Percentiles rank a stretch among this genome's conserved stretches.
Conservation (phyloP, 1,284 basidiomycete genomes). For the Apiotrichum brassicae region DNA sequence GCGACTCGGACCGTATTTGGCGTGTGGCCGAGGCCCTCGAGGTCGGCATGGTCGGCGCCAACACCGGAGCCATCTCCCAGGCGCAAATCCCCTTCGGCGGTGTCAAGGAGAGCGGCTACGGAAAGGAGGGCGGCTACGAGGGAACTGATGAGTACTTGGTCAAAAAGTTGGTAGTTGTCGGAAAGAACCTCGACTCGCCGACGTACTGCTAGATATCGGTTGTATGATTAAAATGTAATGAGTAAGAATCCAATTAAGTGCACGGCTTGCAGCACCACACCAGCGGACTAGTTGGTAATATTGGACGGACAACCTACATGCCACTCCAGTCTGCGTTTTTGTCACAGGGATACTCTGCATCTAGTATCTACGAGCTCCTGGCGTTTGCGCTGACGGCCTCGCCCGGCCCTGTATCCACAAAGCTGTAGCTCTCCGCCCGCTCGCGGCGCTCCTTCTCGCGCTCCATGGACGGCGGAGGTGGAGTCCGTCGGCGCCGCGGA, state of each 20-base stretch:
- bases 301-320: no score
- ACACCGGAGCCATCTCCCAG: constrained; percentile 63
- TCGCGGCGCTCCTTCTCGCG: constrained; percentile 1
- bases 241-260: no score
- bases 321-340: no score
- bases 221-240: background rate
- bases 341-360: no score
- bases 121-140: constrained; percentile 39
- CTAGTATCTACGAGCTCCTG: background rate
- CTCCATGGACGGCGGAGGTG: background rate
- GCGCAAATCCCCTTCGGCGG: constrained; percentile 89
- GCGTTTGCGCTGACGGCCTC: constrained; percentile 11
- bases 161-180: constrained; percentile 38
- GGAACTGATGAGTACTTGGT: constrained; percentile 42
- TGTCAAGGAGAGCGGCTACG: constrained; percentile 45
- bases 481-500: constrained; percentile 1
- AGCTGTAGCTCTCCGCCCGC: constrained; percentile 14
- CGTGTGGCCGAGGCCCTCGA: constrained; percentile 95
- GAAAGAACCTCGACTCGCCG: constrained; percentile 14
- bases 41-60: constrained; percentile 71
- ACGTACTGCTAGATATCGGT: background rate
- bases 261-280: no score
- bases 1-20: constrained; percentile 86
- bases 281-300: no score
- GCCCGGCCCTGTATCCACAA: constrained; percentile 8